Evolutionary conservation across 2,329 filamentous ascomycete species (phyloP).

Genomic region (Diaporthe eres): DNA sequence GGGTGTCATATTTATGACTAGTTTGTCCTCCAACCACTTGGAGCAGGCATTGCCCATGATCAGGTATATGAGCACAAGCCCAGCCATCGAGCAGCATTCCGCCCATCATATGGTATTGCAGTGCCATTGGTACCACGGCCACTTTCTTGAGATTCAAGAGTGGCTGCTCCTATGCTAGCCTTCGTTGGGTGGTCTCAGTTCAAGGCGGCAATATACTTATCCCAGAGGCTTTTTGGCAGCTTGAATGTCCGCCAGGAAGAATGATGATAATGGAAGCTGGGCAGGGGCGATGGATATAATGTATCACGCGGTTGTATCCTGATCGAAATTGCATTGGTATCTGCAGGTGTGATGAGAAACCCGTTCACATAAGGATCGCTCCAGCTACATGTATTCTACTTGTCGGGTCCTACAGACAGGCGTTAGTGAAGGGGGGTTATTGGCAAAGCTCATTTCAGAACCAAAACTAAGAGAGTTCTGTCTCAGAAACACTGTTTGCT

Average conservation of each 20-base stretch:
- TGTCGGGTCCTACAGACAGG: not conserved
- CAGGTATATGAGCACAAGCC: not conserved
- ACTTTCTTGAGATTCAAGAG: not conserved
- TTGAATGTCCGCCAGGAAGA: not conserved
- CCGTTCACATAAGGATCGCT: not conserved
- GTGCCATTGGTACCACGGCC: not conserved
- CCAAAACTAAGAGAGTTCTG: not conserved
- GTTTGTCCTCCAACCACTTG: not conserved
- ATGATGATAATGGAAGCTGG: not conserved
- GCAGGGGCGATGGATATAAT: not conserved
- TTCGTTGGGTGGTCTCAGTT: not conserved
- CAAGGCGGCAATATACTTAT: not conserved
- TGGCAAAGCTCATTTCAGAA: not conserved
- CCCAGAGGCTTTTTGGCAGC: not conserved
- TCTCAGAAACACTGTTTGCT: not conserved
- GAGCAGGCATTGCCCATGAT: not conserved
- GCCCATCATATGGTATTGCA: too few species aligned
- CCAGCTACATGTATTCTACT: constrained; percentile 3
- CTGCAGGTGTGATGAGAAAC: not conserved
- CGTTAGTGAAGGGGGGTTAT: not conserved
- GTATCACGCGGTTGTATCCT: not conserved
- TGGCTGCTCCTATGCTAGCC: not conserved
- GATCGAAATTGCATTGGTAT: not conserved
- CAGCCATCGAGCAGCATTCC: not conserved
- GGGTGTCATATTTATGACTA: not conserved